These are phyloP conservation scores for Acrocalymma vagum DNA, from an alignment of 2,329 filamentous ascomycete species.

Conservation along the genomic window DNA sequence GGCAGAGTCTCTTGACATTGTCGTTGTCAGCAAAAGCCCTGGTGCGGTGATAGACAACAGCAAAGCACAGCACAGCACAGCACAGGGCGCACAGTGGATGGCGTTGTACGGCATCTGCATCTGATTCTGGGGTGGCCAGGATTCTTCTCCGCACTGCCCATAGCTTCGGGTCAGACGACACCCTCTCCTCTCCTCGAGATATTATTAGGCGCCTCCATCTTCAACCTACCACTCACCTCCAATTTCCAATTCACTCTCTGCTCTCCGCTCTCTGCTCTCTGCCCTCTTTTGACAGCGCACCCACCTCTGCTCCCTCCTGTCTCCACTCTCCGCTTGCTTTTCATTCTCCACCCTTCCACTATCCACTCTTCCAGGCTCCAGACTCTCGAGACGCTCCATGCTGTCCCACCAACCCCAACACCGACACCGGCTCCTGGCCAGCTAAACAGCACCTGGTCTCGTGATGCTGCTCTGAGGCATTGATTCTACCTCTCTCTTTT, in stretches of 20 bases:
- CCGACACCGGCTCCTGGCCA: constrained; percentile 12
- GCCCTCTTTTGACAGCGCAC: constrained; percentile 16
- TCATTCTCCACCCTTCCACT: not conserved
- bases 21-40: too few species aligned
- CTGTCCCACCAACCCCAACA: constrained; percentile 5
- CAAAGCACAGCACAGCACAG: too few species aligned
- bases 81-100: constrained; percentile 28
- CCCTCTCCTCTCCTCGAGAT: constrained; percentile 20
- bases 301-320: constrained; percentile 4
- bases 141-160: constrained; percentile 44
- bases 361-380: constrained; percentile 2
- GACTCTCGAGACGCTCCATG: constrained; percentile 9
- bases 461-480: constrained; percentile 23
- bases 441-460: constrained; percentile 22
- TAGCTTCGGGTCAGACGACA: constrained; percentile 38
- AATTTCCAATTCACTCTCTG: constrained; percentile 5
- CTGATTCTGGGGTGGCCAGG: constrained; percentile 31
- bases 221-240: constrained; percentile 12
- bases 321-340: constrained; percentile 1
- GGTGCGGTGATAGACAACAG: too few species aligned
- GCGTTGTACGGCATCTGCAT: too few species aligned
- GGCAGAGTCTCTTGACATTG: too few species aligned
- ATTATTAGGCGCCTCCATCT: constrained; percentile 35
- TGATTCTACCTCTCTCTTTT: constrained; percentile 12
- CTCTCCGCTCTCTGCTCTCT: too few species aligned